Conservation (phyloP, 2,329 filamentous ascomycete genomes). For the Phyllosticta citriasiana region DNA sequence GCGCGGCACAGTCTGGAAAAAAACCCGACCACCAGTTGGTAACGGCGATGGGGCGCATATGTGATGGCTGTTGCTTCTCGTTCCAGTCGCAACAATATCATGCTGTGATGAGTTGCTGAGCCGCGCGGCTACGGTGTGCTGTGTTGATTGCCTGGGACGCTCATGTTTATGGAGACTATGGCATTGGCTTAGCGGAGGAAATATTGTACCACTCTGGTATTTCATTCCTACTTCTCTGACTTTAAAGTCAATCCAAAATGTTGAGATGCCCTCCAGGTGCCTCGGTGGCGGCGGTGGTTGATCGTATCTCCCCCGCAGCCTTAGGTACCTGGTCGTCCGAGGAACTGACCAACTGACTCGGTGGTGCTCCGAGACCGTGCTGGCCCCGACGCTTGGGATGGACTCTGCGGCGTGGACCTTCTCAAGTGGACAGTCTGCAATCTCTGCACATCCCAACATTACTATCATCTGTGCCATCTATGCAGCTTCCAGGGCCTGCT, state of each 20-base stretch:
- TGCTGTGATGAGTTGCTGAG: too few relatives aligned
- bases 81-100: too few relatives aligned
- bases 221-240: neutral
- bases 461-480: neutral
- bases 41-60: too few relatives aligned
- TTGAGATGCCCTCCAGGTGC: neutral
- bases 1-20: too few relatives aligned
- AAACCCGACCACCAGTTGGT: too few relatives aligned
- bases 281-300: neutral
- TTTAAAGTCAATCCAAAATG: too few relatives aligned
- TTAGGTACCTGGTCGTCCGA: neutral
- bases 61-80: too few relatives aligned
- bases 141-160: too few relatives aligned
- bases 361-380: neutral
- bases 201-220: too few relatives aligned
- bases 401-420: neutral
- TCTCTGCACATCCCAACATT: neutral
- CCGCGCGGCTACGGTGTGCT: too few relatives aligned
- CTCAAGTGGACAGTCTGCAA: neutral
- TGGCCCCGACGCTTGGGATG: neutral
- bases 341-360: neutral
- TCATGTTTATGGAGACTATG: too few relatives aligned
- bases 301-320: neutral
- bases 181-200: too few relatives aligned
- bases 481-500: neutral